A percentile compares a stretch with the other conserved stretches of the same genome.
These are phyloP conservation scores for Corylus avellana DNA, from an alignment of 306 rosid genomes.

Conservation along the genomic window DNA sequence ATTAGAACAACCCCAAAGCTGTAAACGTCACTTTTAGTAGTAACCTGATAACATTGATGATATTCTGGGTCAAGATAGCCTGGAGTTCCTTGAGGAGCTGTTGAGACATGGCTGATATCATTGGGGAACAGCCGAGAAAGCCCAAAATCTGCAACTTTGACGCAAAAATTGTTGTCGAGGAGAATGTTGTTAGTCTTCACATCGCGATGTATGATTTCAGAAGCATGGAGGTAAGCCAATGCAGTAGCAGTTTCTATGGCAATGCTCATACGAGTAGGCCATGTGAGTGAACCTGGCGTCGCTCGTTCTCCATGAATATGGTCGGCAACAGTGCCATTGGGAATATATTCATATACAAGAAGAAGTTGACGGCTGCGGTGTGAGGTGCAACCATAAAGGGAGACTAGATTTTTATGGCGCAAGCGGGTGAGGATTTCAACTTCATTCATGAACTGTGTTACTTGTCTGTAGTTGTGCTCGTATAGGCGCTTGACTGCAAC, in stretches of 20 bases:
- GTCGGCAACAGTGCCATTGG: constrained; percentile 73
- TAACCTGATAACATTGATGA: constrained; percentile 61
- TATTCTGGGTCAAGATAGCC: constrained; percentile 80
- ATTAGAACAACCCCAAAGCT: constrained; percentile 74
- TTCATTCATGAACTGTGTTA: constrained; percentile 66
- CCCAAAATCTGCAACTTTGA: constrained; percentile 83
- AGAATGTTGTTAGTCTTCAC: constrained; percentile 77
- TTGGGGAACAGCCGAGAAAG: constrained; percentile 63
- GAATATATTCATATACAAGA: constrained; percentile 71
- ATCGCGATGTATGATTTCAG: constrained; percentile 70
- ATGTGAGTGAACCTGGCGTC: constrained; percentile 37
- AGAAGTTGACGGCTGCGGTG: constrained; percentile 59
- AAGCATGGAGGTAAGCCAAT: constrained; percentile 74
- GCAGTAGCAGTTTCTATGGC: constrained; percentile 73
- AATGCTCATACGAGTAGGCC: constrained; percentile 62
- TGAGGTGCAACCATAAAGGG: constrained; percentile 80
- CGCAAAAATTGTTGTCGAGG: constrained; percentile 47
- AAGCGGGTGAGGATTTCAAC: constrained; percentile 56
- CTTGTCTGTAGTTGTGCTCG: constrained; percentile 53
- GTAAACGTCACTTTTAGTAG: constrained; percentile 73
- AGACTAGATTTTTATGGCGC: constrained; percentile 63
- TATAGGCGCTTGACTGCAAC: constrained; percentile 74
- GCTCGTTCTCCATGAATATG: constrained; percentile 68
- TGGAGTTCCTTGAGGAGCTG: constrained; percentile 81
- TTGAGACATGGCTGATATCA: constrained; percentile 66